A percentile compares a stretch with the other conserved stretches of the same genome.
These are phyloP conservation scores for Mucor saturninus DNA, from an alignment of 371 early-diverging fungal genomes.

Conservation along the genomic window DNA sequence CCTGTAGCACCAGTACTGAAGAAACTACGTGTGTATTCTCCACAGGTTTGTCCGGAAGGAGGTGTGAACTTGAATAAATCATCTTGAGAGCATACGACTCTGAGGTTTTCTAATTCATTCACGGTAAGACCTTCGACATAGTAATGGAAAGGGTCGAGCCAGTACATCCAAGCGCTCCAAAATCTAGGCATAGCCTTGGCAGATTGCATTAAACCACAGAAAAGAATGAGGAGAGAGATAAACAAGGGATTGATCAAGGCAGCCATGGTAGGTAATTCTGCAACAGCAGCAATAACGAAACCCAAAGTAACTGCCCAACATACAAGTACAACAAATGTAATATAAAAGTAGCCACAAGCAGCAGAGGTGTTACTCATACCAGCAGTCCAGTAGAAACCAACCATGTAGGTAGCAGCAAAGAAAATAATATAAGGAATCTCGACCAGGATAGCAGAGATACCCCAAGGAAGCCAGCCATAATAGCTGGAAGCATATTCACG, in stretches of 20 bases:
- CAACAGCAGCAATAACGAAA: slow-evolving; percentile 33
- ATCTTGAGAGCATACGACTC: slow-evolving; percentile 47
- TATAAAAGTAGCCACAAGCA: slow-evolving; percentile 59
- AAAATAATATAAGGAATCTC: slow-evolving; percentile 60
- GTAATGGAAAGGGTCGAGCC: slow-evolving; percentile 63
- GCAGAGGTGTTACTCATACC: slow-evolving; percentile 52
- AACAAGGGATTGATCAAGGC: slow-evolving; percentile 67
- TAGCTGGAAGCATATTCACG: slow-evolving; percentile 71
- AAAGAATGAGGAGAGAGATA: slow-evolving; percentile 63
- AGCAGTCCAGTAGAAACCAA: slow-evolving; percentile 66
- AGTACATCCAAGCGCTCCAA: slow-evolving; percentile 76
- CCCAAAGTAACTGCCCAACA: slow-evolving; percentile 67
- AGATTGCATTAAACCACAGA: slow-evolving; percentile 69
- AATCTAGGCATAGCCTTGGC: slow-evolving; percentile 64
- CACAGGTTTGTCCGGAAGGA: slow-evolving; percentile 63
- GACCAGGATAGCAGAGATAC: slow-evolving; percentile 49
- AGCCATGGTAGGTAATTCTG: slow-evolving; percentile 55
- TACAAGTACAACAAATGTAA: slow-evolving; percentile 55
- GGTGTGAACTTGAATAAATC: slow-evolving; percentile 59
- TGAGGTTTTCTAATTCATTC: slow-evolving; percentile 60
- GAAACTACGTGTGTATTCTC: slow-evolving; percentile 58
- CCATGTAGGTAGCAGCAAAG: slow-evolving; percentile 53
- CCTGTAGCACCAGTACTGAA: slow-evolving; percentile 47
- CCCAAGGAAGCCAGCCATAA: slow-evolving; percentile 68
- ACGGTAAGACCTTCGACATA: slow-evolving; percentile 70